A percentile compares a stretch with the other conserved stretches of the same genome.
These are phyloP conservation scores for Claviceps quebecensis DNA, from an alignment of 2,329 filamentous ascomycete species.

Conservation along the genomic window DNA sequence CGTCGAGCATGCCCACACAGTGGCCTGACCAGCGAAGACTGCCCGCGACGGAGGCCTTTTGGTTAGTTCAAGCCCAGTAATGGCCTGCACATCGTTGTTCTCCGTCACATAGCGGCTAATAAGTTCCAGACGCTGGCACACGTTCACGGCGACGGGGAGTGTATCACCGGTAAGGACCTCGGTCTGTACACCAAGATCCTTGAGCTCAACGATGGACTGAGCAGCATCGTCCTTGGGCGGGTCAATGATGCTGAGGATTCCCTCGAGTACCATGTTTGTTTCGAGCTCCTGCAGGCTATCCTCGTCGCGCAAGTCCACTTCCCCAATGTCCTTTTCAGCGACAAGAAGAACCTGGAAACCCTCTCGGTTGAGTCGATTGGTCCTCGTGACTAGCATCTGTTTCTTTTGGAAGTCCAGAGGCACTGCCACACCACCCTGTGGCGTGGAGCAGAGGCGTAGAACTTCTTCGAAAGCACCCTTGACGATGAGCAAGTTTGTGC, in stretches of 20 bases:
- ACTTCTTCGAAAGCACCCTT: conserved; percentile 18
- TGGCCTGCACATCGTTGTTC: conserved; percentile 11
- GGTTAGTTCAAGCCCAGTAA: conserved; percentile 14
- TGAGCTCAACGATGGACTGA: conserved; percentile 12
- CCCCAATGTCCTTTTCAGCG: conserved; percentile 10
- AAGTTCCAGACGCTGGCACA: conserved; percentile 13
- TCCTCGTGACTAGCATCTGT: conserved; percentile 7
- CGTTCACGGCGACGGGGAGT: conserved; percentile 15
- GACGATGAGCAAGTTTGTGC: conserved; percentile 15
- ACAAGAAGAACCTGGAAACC: conserved; percentile 14
- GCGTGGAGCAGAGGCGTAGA: conserved; percentile 10
- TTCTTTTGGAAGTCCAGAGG: conserved; percentile 9
- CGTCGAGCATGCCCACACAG: conserved; percentile 17
- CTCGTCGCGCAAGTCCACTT: conserved; percentile 9
- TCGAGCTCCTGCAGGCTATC: conserved; percentile 12
- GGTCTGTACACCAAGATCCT: conserved; percentile 13
- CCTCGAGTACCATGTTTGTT: conserved; percentile 13
- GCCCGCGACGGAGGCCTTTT: conserved; percentile 14
- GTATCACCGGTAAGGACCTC: conserved; percentile 17
- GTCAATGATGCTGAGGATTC: conserved; percentile 16
- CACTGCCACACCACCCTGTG: conserved; percentile 7
- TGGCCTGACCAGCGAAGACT: conserved; percentile 12
- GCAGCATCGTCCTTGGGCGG: conserved; percentile 16
- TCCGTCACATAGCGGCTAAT: conserved; percentile 6
- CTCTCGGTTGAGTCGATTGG: conserved; percentile 8